Percentiles rank a stretch among this genome's conserved stretches.
Evolutionary conservation across 2,329 filamentous ascomycete species (phyloP).

Genomic region (Colletotrichum neosansevieriae): DNA sequence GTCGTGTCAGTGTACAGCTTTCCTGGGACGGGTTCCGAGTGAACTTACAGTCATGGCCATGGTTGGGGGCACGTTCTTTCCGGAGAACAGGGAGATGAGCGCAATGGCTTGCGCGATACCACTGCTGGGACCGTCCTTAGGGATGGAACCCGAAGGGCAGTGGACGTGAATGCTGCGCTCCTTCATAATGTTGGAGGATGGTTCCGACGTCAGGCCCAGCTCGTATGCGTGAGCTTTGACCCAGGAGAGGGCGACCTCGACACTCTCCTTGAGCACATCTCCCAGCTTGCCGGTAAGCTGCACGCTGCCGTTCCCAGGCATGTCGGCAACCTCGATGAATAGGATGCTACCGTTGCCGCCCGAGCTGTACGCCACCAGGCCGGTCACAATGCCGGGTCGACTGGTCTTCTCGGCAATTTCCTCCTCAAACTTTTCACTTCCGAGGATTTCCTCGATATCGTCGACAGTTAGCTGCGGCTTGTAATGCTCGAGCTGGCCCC

Average conservation of each 20-base stretch:
- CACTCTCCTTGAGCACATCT: slow-evolving; percentile 95
- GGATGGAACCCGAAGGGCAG: slow-evolving; percentile 93
- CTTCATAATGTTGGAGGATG: slow-evolving; percentile 94
- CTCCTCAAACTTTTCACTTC: slow-evolving; percentile 93
- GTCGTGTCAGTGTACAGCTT: slow-evolving; percentile 33
- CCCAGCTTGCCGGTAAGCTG: slow-evolving; percentile 97
- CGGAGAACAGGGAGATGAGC: slow-evolving; percentile 89
- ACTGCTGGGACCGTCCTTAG: slow-evolving; percentile 89
- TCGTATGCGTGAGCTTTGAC: slow-evolving; percentile 96
- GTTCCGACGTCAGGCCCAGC: slow-evolving; percentile 83
- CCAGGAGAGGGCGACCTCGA: slow-evolving; percentile 96
- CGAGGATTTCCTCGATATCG: slow-evolving; percentile 90
- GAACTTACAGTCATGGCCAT: slow-evolving; percentile 89
- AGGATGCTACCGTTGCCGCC: slow-evolving; percentile 95
- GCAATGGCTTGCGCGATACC: slow-evolving; percentile 95
- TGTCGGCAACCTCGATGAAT: slow-evolving; percentile 98
- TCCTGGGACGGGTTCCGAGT: not conserved
- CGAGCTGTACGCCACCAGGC: slow-evolving; percentile 92
- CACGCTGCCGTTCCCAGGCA: slow-evolving; percentile 92
- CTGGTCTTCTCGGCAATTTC: slow-evolving; percentile 90
- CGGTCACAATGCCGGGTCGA: slow-evolving; percentile 93
- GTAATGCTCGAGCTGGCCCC: slow-evolving; percentile 76
- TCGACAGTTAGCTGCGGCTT: slow-evolving; percentile 78
- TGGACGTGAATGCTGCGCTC: slow-evolving; percentile 94
- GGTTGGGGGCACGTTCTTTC: slow-evolving; percentile 86